Evolutionary conservation across 371 early-diverging fungal species (phyloP).

Genomic region (Rhizopus sp.): DNA sequence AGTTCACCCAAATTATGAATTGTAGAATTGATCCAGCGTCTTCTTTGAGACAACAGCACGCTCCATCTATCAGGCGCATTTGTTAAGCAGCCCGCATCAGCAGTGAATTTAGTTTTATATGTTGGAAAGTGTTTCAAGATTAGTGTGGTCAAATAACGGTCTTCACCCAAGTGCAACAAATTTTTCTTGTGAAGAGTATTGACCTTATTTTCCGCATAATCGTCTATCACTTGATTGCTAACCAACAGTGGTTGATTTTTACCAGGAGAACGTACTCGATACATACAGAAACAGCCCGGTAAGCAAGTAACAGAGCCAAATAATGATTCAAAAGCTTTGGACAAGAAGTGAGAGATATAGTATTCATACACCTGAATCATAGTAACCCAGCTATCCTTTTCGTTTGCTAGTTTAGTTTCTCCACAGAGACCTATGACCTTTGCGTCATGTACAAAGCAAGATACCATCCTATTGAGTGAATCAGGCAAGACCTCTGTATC

Average conservation of each 20-base stretch:
- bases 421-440: slow-evolving; percentile 91
- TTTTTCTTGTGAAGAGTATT: slow-evolving; percentile 97
- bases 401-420: slow-evolving; percentile 88
- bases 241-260: slow-evolving; percentile 85
- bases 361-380: slow-evolving; percentile 99
- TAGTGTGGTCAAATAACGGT: slow-evolving; percentile 93
- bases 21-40: slow-evolving; percentile 98
- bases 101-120: slow-evolving; percentile 91
- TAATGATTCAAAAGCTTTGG: slow-evolving; percentile 98
- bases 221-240: slow-evolving; percentile 81
- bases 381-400: slow-evolving; percentile 89
- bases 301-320: slow-evolving; percentile 98
- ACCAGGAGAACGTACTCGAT: slow-evolving; percentile 78
- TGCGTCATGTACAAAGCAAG: slow-evolving; percentile 83
- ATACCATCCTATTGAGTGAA: slow-evolving; percentile 81
- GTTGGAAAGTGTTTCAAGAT: slow-evolving; percentile 97
- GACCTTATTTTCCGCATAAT: slow-evolving; percentile 92
- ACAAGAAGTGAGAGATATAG: slow-evolving; percentile 96
- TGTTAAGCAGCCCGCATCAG: slow-evolving; percentile 95
- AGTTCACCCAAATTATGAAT: slow-evolving; percentile 93
- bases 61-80: slow-evolving; percentile 93
- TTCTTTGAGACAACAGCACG: slow-evolving; percentile 92
- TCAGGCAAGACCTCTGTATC: slow-evolving; percentile 85
- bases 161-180: slow-evolving; percentile 77
- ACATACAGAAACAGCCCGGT: slow-evolving; percentile 96